Conservation (phyloP, 1,139 yeast species). For the Debaryomycetaceae sp. region DNA sequence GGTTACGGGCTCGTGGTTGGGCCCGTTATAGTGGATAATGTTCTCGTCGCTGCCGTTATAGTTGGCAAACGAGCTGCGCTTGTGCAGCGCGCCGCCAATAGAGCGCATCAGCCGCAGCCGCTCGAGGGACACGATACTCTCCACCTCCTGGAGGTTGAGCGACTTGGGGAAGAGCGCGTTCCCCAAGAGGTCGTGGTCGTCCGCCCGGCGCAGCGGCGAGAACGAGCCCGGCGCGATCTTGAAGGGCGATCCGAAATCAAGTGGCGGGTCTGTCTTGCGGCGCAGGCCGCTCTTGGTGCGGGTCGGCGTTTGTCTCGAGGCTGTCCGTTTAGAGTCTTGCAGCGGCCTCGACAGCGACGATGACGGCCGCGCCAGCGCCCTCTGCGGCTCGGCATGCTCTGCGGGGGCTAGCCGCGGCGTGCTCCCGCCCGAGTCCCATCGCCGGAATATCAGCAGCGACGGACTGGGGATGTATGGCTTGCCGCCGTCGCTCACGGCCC, state of each 20-base stretch:
- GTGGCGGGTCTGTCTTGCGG: no score
- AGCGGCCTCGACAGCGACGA: no score
- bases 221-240: no score
- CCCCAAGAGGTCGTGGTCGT: constrained; percentile 26
- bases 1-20: constrained; percentile 7
- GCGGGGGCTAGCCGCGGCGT: no score
- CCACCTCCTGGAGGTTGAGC: constrained; percentile 56
- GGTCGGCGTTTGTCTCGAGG: neutral
- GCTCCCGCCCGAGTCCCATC: no score
- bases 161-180: constrained; percentile 66
- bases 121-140: constrained; percentile 62
- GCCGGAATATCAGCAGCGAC: no score
- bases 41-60: constrained; percentile 40
- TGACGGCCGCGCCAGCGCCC: no score
- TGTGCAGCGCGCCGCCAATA: constrained; percentile 17
- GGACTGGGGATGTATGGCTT: no score
- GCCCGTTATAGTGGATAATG: constrained; percentile 22
- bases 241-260: constrained; percentile 26
- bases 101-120: constrained; percentile 55
- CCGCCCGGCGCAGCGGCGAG: neutral
- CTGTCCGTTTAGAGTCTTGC: neutral
- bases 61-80: constrained; percentile 33
- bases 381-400: no score
- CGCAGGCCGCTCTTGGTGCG: no score
- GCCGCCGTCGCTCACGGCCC: no score